These are phyloP conservation scores for Leccinum ochraceum DNA, from an alignment of 768 basidiomycete genomes.

Conservation along the genomic window DNA sequence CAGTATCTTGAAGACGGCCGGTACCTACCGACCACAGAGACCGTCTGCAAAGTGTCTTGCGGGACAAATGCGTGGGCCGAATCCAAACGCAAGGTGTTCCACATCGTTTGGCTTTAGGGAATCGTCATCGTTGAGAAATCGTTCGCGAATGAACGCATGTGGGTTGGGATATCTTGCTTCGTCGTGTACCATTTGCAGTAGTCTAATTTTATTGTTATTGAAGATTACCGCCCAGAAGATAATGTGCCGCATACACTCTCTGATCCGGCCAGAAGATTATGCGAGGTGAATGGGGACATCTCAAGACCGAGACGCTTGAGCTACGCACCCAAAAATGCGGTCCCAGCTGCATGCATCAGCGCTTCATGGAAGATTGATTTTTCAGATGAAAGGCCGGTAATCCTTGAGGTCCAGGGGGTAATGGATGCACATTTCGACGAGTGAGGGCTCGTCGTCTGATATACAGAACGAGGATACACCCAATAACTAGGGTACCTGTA, in stretches of 20 bases:
- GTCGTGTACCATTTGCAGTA: neutral
- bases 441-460: neutral
- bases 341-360: neutral
- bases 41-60: neutral
- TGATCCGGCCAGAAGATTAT: neutral
- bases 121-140: neutral
- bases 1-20: neutral
- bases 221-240: neutral
- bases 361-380: neutral
- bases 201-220: neutral
- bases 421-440: neutral
- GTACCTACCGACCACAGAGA: neutral
- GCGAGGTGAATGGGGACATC: neutral
- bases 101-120: neutral
- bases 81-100: neutral
- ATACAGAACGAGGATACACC: neutral
- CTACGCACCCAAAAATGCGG: neutral
- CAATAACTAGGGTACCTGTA: neutral
- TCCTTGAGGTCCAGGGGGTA: conserved; percentile 28
- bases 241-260: neutral
- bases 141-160: neutral
- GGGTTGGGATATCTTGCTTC: neutral
- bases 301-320: neutral
- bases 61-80: neutral
- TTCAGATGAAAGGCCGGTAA: conserved; percentile 12